Evolutionary conservation across 257 asterid genomes (phyloP).

Genomic region (Salvia hispanica): DNA sequence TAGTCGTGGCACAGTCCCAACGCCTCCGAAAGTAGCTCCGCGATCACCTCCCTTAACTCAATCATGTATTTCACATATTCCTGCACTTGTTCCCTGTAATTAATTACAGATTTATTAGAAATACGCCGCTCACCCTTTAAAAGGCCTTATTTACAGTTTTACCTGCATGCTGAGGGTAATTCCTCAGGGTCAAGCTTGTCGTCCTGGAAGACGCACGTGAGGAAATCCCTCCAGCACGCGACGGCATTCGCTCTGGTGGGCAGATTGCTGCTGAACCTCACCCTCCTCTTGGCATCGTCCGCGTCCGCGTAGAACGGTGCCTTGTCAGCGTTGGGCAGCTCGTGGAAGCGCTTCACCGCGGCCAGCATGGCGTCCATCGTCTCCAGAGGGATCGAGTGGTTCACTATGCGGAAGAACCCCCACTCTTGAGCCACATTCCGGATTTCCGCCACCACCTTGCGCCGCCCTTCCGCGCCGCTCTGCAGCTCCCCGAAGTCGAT

Average conservation of each 20-base stretch:
- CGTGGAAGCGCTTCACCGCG: conserved; percentile 42
- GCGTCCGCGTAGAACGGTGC: conserved; percentile 32
- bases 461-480: too few relatives aligned
- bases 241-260: conserved; percentile 24
- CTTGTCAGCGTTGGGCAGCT: conserved; percentile 36
- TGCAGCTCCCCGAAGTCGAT: conserved; percentile 21
- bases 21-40: conserved; percentile 43
- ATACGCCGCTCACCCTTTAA: too few relatives aligned
- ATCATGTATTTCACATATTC: too few relatives aligned
- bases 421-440: conserved; percentile 32
- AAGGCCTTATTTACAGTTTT: conserved; percentile 13
- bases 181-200: conserved; percentile 31
- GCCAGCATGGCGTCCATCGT: conserved; percentile 44
- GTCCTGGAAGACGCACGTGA: conserved; percentile 25
- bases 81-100: too few relatives aligned
- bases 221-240: conserved; percentile 43
- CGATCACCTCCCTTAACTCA: conserved; percentile 36
- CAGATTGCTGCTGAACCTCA: conserved; percentile 34
- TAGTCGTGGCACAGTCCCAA: conserved; percentile 34
- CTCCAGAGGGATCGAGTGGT: conserved; percentile 37
- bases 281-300: conserved; percentile 27
- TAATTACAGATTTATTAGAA: too few relatives aligned
- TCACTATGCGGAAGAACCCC: conserved; percentile 47
- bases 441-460: too few relatives aligned
- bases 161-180: conserved; percentile 33